A percentile compares a stretch with the other conserved stretches of the same genome.
Evolutionary conservation across 371 early-diverging fungal genomes (phyloP).

Genomic region (Mortierella sp.): DNA sequence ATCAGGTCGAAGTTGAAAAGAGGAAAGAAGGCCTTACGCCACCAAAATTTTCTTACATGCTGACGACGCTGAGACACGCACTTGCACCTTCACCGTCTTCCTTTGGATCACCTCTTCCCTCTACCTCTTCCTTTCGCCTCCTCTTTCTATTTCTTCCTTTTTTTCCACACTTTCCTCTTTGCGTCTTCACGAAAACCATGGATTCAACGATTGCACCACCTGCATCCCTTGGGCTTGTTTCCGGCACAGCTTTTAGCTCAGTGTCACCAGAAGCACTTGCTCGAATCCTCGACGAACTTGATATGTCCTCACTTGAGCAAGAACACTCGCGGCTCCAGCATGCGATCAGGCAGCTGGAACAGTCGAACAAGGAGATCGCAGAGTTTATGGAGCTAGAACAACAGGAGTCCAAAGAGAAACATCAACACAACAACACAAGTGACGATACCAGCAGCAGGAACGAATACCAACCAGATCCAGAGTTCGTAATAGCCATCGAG

Average conservation of each 20-base stretch:
- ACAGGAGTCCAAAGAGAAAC: constrained; percentile 18
- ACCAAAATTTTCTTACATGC: too few species aligned
- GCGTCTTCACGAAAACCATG: constrained; percentile 20
- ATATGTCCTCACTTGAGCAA: constrained; percentile 38
- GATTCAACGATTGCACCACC: constrained; percentile 35
- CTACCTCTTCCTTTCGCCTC: constrained; percentile 1
- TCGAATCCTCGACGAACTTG: constrained; percentile 43
- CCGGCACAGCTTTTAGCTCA: constrained; percentile 28
- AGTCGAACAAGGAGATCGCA: constrained; percentile 44
- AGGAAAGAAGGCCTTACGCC: neutral
- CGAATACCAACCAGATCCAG: constrained; percentile 26
- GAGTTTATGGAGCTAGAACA: constrained; percentile 48
- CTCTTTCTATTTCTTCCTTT: neutral
- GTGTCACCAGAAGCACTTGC: constrained; percentile 44
- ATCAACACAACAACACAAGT: neutral
- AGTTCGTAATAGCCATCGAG: constrained; percentile 48
- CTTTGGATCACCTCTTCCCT: neutral
- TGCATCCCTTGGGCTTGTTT: constrained; percentile 29
- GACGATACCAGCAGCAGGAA: neutral
- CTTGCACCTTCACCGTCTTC: neutral
- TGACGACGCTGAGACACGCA: neutral
- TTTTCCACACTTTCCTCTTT: neutral
- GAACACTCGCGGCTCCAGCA: constrained; percentile 37
- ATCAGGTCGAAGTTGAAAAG: neutral
- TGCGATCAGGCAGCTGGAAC: constrained; percentile 32